phyloP scores from a whole-genome alignment of 495 filamentous ascomycete species.

The Penicillium cataractarum region DNA sequence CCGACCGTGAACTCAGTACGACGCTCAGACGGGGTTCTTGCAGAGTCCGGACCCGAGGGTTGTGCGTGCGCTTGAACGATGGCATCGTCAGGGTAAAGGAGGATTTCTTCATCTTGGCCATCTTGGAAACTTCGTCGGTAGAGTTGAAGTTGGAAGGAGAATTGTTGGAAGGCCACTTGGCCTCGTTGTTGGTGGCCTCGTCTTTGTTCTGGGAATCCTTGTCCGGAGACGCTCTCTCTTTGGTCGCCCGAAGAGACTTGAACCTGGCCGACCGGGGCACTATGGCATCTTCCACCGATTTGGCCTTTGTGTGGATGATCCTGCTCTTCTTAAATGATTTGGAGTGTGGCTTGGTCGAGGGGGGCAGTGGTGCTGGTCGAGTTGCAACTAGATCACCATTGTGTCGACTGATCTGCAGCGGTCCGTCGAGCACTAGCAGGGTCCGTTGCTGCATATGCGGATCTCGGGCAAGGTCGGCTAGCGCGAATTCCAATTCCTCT shows the following conservation, averaged over 20 bases:
- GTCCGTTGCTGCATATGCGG: slow-evolving; percentile 16
- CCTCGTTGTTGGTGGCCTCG: not conserved
- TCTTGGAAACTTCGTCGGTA: not conserved
- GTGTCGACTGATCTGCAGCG: slow-evolving; percentile 44
- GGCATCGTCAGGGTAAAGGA: slow-evolving; percentile 24
- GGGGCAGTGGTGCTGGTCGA: slow-evolving; percentile 42
- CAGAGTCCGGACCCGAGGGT: not conserved
- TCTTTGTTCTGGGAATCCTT: slow-evolving; percentile 1
- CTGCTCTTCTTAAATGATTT: slow-evolving; percentile 9
- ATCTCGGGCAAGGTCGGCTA: slow-evolving; percentile 29
- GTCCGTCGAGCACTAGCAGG: slow-evolving; percentile 30
- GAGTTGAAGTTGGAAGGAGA: not conserved
- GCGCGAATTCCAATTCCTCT: slow-evolving; percentile 37
- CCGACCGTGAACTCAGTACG: slow-evolving; percentile 21
- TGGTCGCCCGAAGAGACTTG: not conserved
- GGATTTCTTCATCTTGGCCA: slow-evolving; percentile 17
- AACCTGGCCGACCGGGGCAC: not conserved
- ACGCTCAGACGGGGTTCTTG: slow-evolving; percentile 10
- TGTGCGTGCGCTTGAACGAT: slow-evolving; percentile 19
- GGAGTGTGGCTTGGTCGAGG: slow-evolving; percentile 30
- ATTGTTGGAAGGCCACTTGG: not conserved
- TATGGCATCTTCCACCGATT: not conserved
- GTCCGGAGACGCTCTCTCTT: not conserved
- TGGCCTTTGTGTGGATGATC: slow-evolving; percentile 3
- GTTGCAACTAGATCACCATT: slow-evolving; percentile 43